phyloP scores from a whole-genome alignment of 371 early-diverging fungal genomes.

The Capniomyces stellatus region DNA sequence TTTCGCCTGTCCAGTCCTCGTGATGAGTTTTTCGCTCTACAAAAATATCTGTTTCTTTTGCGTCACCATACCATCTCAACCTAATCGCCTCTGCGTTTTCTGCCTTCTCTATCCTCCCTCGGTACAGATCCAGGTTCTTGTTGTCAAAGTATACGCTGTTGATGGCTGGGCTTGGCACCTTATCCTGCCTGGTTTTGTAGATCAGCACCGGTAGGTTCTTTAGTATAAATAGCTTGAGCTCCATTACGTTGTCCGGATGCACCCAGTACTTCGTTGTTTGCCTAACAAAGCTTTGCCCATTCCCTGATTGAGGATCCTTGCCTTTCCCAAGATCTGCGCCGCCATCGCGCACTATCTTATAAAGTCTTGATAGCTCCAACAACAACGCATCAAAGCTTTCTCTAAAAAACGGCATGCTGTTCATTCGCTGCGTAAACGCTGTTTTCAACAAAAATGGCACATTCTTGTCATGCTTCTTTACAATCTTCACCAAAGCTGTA shows the following conservation, averaged over 20 bases:
- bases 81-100: conserved; percentile 88
- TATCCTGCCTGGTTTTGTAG: conserved; percentile 54
- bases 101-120: conserved; percentile 74
- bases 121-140: conserved; percentile 75
- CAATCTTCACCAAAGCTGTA: conserved; percentile 88
- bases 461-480: conserved; percentile 95
- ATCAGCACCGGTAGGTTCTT: conserved; percentile 91
- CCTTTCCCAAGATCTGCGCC: conserved; percentile 44
- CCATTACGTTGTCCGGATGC: conserved; percentile 94
- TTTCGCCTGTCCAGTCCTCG: conserved; percentile 94
- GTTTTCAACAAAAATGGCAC: conserved; percentile 67
- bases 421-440: conserved; percentile 72
- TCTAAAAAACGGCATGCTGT: conserved; percentile 73
- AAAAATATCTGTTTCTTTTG: conserved; percentile 69
- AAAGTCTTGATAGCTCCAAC: conserved; percentile 72
- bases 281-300: conserved; percentile 60
- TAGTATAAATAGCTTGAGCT: conserved; percentile 82
- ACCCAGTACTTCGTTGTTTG: conserved; percentile 96
- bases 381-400: conserved; percentile 79
- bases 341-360: conserved; percentile 72
- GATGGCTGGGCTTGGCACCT: conserved; percentile 73
- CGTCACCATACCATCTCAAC: conserved; percentile 95
- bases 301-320: conserved; percentile 38
- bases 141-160: conserved; percentile 96
- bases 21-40: conserved; percentile 95